These are phyloP conservation scores for Neurospora sp. DNA, from an alignment of 495 filamentous ascomycete genomes.

Conservation along the genomic window DNA sequence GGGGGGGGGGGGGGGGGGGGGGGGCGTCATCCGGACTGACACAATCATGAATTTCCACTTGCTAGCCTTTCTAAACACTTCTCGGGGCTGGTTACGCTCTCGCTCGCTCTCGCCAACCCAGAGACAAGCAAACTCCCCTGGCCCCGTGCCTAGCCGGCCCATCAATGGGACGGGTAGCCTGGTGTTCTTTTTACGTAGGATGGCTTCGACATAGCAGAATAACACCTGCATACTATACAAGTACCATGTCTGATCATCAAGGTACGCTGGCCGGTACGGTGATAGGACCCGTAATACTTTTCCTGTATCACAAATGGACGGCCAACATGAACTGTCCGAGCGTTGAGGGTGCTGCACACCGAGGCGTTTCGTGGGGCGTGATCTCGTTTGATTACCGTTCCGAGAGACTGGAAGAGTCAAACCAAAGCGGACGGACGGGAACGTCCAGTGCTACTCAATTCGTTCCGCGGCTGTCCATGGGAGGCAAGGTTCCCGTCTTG, in stretches of 20 bases:
- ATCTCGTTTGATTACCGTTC: constrained; percentile 20
- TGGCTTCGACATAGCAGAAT: neutral
- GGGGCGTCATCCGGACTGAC: neutral
- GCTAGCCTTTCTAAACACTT: neutral
- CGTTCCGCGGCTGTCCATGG: neutral
- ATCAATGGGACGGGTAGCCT: neutral
- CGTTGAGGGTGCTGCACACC: neutral
- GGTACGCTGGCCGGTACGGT: neutral
- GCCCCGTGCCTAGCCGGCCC: neutral
- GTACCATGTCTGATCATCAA: neutral
- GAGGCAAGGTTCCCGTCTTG: neutral
- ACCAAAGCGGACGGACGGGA: neutral
- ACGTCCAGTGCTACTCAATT: neutral
- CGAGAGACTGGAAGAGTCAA: constrained; percentile 19
- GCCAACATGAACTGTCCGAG: neutral
- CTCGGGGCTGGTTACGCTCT: neutral
- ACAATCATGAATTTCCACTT: neutral
- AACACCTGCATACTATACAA: neutral
- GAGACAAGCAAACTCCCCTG: neutral
- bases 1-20: neutral
- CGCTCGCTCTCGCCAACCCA: neutral
- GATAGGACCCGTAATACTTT: constrained; percentile 2
- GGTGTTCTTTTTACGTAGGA: neutral
- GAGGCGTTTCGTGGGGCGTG: neutral
- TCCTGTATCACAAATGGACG: neutral